Percentiles rank a stretch among this genome's conserved stretches.
phyloP scores from a whole-genome alignment of 495 filamentous ascomycete genomes.

The Penicillium parvum region DNA sequence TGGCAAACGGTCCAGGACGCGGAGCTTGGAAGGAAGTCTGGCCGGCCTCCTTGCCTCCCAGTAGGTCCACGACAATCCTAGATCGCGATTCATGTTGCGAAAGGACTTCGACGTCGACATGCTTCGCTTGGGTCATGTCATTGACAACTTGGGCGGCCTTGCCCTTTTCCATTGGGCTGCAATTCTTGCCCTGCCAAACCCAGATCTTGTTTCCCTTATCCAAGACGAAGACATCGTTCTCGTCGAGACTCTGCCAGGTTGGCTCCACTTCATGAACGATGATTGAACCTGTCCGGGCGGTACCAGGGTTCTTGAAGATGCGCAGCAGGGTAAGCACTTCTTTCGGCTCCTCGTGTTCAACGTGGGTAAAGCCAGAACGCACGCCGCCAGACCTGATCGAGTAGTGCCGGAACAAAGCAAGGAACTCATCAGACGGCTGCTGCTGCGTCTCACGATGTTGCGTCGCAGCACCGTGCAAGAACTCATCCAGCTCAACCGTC shows the following conservation, averaged over 20 bases:
- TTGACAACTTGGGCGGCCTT: constrained; percentile 60
- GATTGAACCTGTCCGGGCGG: constrained; percentile 38
- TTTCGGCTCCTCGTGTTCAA: constrained; percentile 41
- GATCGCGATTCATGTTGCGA: constrained; percentile 53
- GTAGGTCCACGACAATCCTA: constrained; percentile 46
- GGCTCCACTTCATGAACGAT: constrained; percentile 61
- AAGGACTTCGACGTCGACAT: constrained; percentile 57
- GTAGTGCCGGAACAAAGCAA: constrained; percentile 51
- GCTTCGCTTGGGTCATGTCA: constrained; percentile 57
- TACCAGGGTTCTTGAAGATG: constrained; percentile 51
- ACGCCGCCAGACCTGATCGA: constrained; percentile 54
- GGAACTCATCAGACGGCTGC: constrained; percentile 52
- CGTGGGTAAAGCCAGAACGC: constrained; percentile 55
- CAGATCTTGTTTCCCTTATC: constrained; percentile 57
- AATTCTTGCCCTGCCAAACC: constrained; percentile 61
- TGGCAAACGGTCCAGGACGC: constrained; percentile 34
- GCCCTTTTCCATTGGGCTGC: constrained; percentile 61
- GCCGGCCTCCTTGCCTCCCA: constrained; percentile 47
- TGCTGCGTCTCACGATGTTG: constrained; percentile 57
- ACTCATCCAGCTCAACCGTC: constrained; percentile 62
- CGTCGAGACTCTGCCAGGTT: constrained; percentile 55
- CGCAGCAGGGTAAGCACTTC: constrained; percentile 49
- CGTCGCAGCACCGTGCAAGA: constrained; percentile 52
- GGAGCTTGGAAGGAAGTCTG: constrained; percentile 29
- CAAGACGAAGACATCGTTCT: constrained; percentile 58